Conservation (phyloP, 768 basidiomycete genomes). For the Boletus subcaerulescens region DNA sequence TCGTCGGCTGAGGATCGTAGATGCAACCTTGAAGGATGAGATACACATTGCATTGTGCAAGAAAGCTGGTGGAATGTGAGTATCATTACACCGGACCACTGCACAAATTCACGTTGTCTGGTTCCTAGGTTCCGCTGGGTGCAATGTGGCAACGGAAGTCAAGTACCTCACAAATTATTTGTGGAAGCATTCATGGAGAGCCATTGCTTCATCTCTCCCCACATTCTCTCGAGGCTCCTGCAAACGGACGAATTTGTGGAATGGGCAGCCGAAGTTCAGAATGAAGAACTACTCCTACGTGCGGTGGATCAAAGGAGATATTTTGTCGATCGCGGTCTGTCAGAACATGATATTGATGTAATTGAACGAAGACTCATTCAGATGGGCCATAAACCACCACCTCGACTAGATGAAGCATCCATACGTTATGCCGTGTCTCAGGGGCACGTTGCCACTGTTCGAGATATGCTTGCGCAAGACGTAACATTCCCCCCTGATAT, state of each 20-base stretch:
- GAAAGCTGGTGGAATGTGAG: too few relatives aligned
- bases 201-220: not conserved
- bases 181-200: too few relatives aligned
- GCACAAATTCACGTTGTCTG: too few relatives aligned
- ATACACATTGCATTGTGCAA: too few relatives aligned
- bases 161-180: not conserved
- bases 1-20: too few relatives aligned
- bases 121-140: conserved; percentile 14
- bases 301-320: not conserved
- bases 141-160: not conserved
- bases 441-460: conserved; percentile 2
- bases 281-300: not conserved
- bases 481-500: not conserved
- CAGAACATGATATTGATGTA: not conserved
- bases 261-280: too few relatives aligned
- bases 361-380: conserved; percentile 8
- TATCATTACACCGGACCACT: too few relatives aligned
- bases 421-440: not conserved
- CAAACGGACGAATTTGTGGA: conserved; percentile 13
- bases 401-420: not conserved
- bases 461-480: not conserved
- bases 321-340: not conserved
- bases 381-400: not conserved
- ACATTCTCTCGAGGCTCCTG: not conserved
- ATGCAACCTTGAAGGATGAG: too few relatives aligned